Percentiles rank a stretch among this genome's conserved stretches.
Evolutionary conservation across 352 stramenopile species (phyloP).

Genomic region (Globisporangium iwayamae): DNA sequence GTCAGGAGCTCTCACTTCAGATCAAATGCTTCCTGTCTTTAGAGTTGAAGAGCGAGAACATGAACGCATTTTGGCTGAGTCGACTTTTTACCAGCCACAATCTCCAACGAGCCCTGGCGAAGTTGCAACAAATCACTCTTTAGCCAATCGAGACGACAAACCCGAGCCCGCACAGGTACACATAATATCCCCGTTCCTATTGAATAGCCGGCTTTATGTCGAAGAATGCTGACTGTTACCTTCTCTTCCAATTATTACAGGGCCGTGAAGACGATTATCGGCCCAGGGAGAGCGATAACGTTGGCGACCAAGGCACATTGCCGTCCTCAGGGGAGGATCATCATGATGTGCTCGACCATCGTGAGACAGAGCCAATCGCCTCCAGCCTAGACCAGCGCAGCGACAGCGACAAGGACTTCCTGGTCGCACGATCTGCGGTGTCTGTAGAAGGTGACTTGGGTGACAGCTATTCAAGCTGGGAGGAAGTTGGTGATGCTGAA

Average conservation of each 20-base stretch:
- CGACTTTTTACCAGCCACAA: background rate
- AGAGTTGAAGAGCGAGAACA: background rate
- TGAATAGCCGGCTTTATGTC: background rate
- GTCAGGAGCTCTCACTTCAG: background rate
- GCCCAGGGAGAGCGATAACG: background rate
- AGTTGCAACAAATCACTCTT: background rate
- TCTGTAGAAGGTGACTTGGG: background rate
- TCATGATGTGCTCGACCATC: background rate
- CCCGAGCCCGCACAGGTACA: conserved; percentile 14
- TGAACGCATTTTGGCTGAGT: background rate
- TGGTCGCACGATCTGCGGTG: background rate
- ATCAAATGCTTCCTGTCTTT: background rate
- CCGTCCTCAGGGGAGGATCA: background rate
- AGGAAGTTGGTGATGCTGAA: background rate
- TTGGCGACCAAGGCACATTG: background rate
- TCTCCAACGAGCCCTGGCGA: conserved; percentile 22
- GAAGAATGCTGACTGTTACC: background rate
- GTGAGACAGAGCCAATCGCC: background rate
- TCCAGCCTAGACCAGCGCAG: background rate
- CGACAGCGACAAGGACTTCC: background rate
- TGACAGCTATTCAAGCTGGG: background rate
- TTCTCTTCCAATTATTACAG: conserved; percentile 8
- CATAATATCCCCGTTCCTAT: background rate
- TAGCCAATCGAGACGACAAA: background rate
- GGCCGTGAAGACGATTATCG: conserved; percentile 13